These are phyloP conservation scores for Ceratobasidium sp. DNA, from an alignment of 1,284 basidiomycete genomes.

Conservation along the genomic window DNA sequence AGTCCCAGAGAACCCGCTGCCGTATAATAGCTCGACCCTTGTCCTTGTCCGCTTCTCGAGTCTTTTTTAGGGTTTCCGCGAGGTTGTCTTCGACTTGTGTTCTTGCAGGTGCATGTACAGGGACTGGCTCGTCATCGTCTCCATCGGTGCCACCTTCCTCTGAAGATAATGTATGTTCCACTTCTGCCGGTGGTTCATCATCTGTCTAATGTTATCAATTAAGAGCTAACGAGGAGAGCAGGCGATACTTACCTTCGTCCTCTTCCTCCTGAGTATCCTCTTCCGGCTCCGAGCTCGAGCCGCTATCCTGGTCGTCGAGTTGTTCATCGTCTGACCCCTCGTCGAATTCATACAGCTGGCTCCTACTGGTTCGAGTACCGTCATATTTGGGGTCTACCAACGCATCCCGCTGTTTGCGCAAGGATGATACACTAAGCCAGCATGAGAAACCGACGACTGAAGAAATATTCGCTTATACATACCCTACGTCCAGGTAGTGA, in stretches of 20 bases:
- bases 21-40: constrained; percentile 83
- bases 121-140: constrained; percentile 60
- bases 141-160: constrained; percentile 57
- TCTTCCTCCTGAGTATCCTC: constrained; percentile 67
- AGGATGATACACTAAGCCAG: constrained; percentile 67
- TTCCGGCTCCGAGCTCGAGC: constrained; percentile 61
- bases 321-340: constrained; percentile 51
- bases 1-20: constrained; percentile 77
- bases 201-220: constrained; percentile 1
- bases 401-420: constrained; percentile 72
- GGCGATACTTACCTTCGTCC: background rate
- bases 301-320: constrained; percentile 42
- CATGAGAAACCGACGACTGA: constrained; percentile 31
- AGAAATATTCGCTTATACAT: constrained; percentile 51
- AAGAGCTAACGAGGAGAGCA: background rate
- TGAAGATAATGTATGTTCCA: constrained; percentile 54
- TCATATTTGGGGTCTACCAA: constrained; percentile 80
- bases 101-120: constrained; percentile 57
- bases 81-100: constrained; percentile 58
- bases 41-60: constrained; percentile 67
- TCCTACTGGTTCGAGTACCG: constrained; percentile 71
- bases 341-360: constrained; percentile 60
- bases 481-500: constrained; percentile 89
- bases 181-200: constrained; percentile 58
- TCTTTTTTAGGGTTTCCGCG: constrained; percentile 65